Evolutionary conservation across 2,329 filamentous ascomycete species (phyloP), one percentile per base, ranked within the genome.

Genomic region (Cadophora sp.): DNA sequence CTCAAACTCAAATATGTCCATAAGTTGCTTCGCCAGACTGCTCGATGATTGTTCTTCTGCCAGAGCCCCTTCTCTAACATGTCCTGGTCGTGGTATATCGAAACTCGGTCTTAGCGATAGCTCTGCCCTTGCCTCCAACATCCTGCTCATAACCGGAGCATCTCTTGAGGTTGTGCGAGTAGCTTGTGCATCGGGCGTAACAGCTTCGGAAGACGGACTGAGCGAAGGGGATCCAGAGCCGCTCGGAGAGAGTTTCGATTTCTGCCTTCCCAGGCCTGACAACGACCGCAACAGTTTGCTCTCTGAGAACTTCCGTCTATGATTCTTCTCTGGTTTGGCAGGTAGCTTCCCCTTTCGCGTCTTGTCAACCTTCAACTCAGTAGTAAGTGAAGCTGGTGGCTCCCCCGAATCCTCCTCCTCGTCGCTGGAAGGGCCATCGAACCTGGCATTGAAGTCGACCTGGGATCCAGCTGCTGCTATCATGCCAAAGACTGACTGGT

Each of bases 401-500:
- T 71, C 69, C 18, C 59, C 66, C 5, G 72, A 66, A 4, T 75
- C 74, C 48, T 78, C 75, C 45, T 78, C 76, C 71, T 94, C 94
- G 73, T 95, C 93, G 73, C 92, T 96, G 48, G 91, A 94, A 71
- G 91, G 84, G 59, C 82, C 91, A 75, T 94, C 91, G 78, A 96
- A 95, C 45, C 91, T 87, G 67, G 91, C 86, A 78, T 92, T 90
- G 76, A 96, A 94, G 79, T 96, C 91, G 61, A 91, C 89, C 67
- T 88, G 89, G 36, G 93, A 94, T 7, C 94, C 93, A 45, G 93
- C 93, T 18, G 93, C 93, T 7, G 94, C 92, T 72, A 98, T 94
- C 80, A 98, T 87, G 63, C 93, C 94, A 78, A 97, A 97, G 64
- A 98, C 90, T 71, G 93, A 96, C 83, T 97, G 94, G 79, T 97